A percentile compares a stretch with the other conserved stretches of the same genome.
Evolutionary conservation across 164 flowering plant species (phyloP).

Genomic region (Umbellularia californica): DNA sequence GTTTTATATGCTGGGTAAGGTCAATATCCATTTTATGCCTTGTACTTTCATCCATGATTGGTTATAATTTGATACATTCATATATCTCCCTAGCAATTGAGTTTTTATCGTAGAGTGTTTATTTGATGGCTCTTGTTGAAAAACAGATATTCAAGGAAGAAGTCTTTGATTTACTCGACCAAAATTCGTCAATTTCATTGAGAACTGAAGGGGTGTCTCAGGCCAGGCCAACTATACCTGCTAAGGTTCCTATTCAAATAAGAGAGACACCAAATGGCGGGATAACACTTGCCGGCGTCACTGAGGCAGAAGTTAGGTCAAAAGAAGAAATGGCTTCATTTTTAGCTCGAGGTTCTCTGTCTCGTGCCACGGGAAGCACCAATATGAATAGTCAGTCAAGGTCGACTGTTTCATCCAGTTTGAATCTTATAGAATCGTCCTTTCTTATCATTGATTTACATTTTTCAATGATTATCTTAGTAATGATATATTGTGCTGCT

Average conservation of each 20-base stretch:
- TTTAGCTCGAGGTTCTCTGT: constrained; percentile 67
- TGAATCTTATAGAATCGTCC: neutral
- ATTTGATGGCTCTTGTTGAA: neutral
- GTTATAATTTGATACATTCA: neutral
- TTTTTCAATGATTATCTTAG: neutral
- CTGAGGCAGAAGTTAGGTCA: constrained; percentile 79
- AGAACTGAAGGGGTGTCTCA: constrained; percentile 38
- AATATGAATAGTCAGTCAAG: constrained; percentile 99
- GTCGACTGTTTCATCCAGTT: constrained; percentile 25
- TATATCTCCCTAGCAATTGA: neutral
- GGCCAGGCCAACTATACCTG: constrained; percentile 43
- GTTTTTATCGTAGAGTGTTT: neutral
- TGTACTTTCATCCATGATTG: neutral
- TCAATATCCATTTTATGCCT: too few relatives aligned
- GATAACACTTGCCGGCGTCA: constrained; percentile 89
- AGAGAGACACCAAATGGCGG: constrained; percentile 88
- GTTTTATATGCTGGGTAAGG: too few relatives aligned
- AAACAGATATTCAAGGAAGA: constrained; percentile 94
- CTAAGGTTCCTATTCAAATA: constrained; percentile 86
- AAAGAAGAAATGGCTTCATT: constrained; percentile 87
- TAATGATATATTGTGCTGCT: neutral
- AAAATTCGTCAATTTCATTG: constrained; percentile 22
- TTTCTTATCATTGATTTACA: neutral
- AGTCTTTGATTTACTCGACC: constrained; percentile 80
- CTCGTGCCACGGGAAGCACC: constrained; percentile 96